Percentiles rank a stretch among this genome's conserved stretches.
phyloP scores from a whole-genome alignment of 1,139 yeast genomes.

The Blastobotrys ciferrii region DNA sequence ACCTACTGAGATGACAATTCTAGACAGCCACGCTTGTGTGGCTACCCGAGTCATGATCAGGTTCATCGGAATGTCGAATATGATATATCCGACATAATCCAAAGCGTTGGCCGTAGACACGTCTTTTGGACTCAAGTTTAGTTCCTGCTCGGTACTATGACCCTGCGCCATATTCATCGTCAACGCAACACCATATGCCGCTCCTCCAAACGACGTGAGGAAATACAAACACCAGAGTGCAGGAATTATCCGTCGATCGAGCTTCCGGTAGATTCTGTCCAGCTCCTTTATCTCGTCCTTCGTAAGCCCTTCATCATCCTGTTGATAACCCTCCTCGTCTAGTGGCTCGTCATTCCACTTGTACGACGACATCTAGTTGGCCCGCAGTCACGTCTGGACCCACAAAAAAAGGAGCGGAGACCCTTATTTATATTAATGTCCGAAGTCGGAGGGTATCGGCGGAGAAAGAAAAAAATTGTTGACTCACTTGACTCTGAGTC shows the following conservation, averaged over 20 bases:
- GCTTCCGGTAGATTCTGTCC: conserved; percentile 60
- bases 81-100: conserved; percentile 76
- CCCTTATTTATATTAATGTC: too few relatives aligned
- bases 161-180: conserved; percentile 70
- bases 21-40: conserved; percentile 81
- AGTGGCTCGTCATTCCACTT: neutral
- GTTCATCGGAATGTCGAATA: conserved; percentile 88
- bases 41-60: conserved; percentile 77
- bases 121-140: conserved; percentile 54
- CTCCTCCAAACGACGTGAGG: conserved; percentile 73
- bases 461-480: too few relatives aligned
- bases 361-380: neutral
- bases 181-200: conserved; percentile 73
- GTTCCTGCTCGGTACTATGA: conserved; percentile 59
- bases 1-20: conserved; percentile 77
- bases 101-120: conserved; percentile 76
- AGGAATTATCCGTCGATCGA: conserved; percentile 73
- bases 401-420: too few relatives aligned
- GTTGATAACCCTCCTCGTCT: conserved; percentile 7
- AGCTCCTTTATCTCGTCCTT: conserved; percentile 38
- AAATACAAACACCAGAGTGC: conserved; percentile 82
- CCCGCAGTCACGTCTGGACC: too few relatives aligned
- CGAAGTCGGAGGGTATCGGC: too few relatives aligned
- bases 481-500: too few relatives aligned
- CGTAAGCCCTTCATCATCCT: conserved; percentile 1